phyloP scores from a whole-genome alignment of 371 early-diverging fungal genomes.

The Mucor sp. region DNA sequence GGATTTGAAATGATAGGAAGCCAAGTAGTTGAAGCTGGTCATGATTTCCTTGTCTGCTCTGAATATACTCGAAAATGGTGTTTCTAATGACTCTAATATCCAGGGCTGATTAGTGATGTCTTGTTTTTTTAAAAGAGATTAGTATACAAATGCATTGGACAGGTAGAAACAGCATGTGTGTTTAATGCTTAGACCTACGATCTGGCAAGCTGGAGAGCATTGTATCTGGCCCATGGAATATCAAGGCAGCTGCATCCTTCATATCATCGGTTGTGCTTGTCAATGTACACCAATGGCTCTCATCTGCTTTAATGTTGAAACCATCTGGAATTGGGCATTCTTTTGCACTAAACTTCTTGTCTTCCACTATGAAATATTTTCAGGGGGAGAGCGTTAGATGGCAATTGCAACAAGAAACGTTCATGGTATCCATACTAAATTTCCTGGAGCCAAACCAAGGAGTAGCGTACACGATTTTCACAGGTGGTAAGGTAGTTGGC shows the following conservation, averaged over 20 bases:
- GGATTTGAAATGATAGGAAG: conserved; percentile 40
- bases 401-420: neutral
- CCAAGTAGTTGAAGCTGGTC: conserved; percentile 37
- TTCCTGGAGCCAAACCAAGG: conserved; percentile 24
- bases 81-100: conserved; percentile 41
- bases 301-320: conserved; percentile 8
- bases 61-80: conserved; percentile 35
- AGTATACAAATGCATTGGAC: neutral
- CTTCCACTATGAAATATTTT: neutral
- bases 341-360: neutral
- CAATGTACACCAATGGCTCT: conserved; percentile 33
- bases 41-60: conserved; percentile 24
- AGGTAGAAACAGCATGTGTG: neutral
- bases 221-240: conserved; percentile 41
- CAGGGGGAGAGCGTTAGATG: neutral
- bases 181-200: conserved; percentile 24
- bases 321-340: conserved; percentile 37
- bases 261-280: conserved; percentile 22
- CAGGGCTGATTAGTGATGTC: conserved; percentile 34
- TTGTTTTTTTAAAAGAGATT: conserved; percentile 1
- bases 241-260: conserved; percentile 27
- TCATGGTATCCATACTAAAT: conserved; percentile 9
- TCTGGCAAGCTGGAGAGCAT: conserved; percentile 9
- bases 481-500: conserved; percentile 23
- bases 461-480: conserved; percentile 40